Percentiles rank a stretch among this genome's conserved stretches.
phyloP scores from a whole-genome alignment of 2,329 filamentous ascomycete species.

The Fusarium sp. region DNA sequence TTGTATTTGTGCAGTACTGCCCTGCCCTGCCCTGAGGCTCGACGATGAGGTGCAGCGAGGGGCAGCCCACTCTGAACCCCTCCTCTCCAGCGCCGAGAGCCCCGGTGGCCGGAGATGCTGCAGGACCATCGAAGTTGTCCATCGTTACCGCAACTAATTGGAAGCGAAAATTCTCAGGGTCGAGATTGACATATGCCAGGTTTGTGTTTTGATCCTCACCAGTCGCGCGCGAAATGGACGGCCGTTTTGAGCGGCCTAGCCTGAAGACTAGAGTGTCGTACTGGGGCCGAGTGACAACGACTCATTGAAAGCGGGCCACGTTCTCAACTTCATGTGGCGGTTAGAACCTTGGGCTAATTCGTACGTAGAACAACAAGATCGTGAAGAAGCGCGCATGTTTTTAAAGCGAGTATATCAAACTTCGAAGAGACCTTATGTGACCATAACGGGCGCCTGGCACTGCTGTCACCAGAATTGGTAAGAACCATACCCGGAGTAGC shows the following conservation, averaged over 20 bases:
- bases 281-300: conserved; percentile 41
- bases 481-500: conserved; percentile 13
- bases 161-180: conserved; percentile 42
- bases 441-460: background rate
- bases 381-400: conserved; percentile 35
- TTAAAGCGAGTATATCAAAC: conserved; percentile 20
- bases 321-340: conserved; percentile 47
- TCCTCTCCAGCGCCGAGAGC: conserved; percentile 31
- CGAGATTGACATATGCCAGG: conserved; percentile 28
- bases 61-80: conserved; percentile 38
- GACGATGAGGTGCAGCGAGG: conserved; percentile 34
- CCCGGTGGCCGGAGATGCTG: conserved; percentile 34
- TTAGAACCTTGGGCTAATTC: conserved; percentile 39
- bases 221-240: conserved; percentile 43
- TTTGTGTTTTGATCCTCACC: conserved; percentile 34
- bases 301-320: conserved; percentile 48
- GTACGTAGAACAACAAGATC: conserved; percentile 11
- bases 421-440: conserved; percentile 5
- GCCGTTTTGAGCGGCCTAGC: conserved; percentile 41
- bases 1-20: conserved; percentile 39
- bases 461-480: background rate
- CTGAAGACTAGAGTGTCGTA: conserved; percentile 37
- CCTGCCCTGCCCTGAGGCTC: conserved; percentile 6
- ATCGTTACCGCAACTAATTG: conserved; percentile 33
- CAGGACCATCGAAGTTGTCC: conserved; percentile 34